Base-by-base conservation (phyloP, 192 early-diverging fungal genomes). In the Glomus cerebriforme region DNA sequence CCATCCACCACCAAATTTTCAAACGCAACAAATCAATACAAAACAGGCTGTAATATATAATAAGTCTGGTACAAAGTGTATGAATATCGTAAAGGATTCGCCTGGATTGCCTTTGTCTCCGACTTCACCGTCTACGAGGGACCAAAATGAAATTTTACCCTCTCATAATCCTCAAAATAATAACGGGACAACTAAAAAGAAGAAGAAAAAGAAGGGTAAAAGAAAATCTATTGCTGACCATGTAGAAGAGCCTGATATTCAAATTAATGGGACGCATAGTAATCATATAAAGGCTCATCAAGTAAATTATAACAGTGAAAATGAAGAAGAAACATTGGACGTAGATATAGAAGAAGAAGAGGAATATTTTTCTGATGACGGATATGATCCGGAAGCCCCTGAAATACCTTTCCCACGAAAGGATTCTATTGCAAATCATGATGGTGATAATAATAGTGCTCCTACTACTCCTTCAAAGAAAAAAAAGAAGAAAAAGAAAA, bases 401-500 rank as follows among this genome's bases (percentile, higher is more conserved):
- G 79, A 79, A 27, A 78, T 85, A 45, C 65, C 78, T 15, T 80
- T 79, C 45, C 49, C 80, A n/a, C 77, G 68, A 65, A 37, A 47
- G 60, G 71, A 81, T 35, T 59, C 80, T 26, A 47, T 64, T 37
- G 32, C 67, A 67, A 79, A 63, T 37, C 19, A 60, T 68, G 49
- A 65, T 27, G 70, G 35, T 17, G 79, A 82, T 72, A 71, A 24
- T 29, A 15, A 65, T 73, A 29, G 34, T 64, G 26, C 63, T 12
- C 54, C 81, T 32, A 39, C 59, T 34, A 72, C 81, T 67, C 43
- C 73, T 54, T 63, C 77, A 68, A 71, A 74, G n/a, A 84, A 81
- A 81, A 86, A 85, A 77, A 88, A 86, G 67, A 88, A 86, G 68
- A 88, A 86, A 62, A 88, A 88, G 80, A 88, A 83, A 78, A 88